Percentiles rank a stretch among this genome's conserved stretches.
phyloP scores from a whole-genome alignment of 768 basidiomycete species.

The Psilocybe cyanescens region DNA sequence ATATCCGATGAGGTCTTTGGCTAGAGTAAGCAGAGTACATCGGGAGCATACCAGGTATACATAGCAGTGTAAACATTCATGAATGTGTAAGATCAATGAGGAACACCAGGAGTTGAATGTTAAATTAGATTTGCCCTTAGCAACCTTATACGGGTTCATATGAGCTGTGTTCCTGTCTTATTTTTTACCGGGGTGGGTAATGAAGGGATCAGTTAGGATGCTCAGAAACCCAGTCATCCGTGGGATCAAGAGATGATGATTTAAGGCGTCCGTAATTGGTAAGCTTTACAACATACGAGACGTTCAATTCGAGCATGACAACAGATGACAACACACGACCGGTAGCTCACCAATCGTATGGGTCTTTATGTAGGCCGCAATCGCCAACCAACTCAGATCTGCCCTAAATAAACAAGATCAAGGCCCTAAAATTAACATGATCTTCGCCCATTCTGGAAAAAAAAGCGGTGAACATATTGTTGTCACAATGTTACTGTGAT shows the following conservation, averaged over 20 bases:
- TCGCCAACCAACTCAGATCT: slow-evolving; percentile 6
- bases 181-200: slow-evolving; percentile 7
- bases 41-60: background rate
- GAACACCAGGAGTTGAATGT: slow-evolving; percentile 3
- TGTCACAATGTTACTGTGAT: background rate
- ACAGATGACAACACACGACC: slow-evolving; percentile 14
- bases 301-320: slow-evolving; percentile 18
- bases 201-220: slow-evolving; percentile 14
- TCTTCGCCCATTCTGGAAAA: slow-evolving; percentile 24
- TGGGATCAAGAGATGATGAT: slow-evolving; percentile 18
- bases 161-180: slow-evolving; percentile 24
- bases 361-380: slow-evolving; percentile 1
- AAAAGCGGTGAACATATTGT: slow-evolving; percentile 16
- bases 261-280: background rate
- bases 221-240: slow-evolving; percentile 14
- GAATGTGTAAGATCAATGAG: background rate
- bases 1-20: background rate
- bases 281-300: slow-evolving; percentile 7
- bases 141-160: slow-evolving; percentile 23
- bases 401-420: slow-evolving; percentile 14
- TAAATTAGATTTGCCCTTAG: slow-evolving; percentile 14
- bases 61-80: background rate
- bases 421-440: slow-evolving; percentile 23
- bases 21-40: background rate
- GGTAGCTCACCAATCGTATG: slow-evolving; percentile 18